phyloP scores from a whole-genome alignment of 352 stramenopile species.

The Pythium phragmitis region DNA sequence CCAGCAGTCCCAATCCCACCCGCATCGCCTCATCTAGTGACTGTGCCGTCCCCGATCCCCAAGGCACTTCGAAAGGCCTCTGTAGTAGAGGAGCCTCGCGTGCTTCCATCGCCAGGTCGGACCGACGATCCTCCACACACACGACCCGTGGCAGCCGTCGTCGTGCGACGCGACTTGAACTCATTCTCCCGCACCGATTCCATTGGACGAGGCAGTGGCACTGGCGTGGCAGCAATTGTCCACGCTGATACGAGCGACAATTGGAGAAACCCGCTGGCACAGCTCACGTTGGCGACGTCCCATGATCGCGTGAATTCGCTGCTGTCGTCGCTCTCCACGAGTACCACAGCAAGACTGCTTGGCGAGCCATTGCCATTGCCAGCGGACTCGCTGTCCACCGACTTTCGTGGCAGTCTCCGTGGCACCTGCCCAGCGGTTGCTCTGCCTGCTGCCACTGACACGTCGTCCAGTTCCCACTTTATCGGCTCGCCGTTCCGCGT shows the following conservation, averaged over 20 bases:
- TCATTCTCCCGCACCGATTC: conserved; percentile 15
- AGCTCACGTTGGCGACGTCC: conserved; percentile 32
- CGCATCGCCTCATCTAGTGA: background rate
- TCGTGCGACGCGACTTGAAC: conserved; percentile 10
- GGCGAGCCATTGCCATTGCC: background rate
- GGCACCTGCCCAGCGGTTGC: background rate
- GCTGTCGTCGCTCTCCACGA: conserved; percentile 27
- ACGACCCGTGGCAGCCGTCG: background rate
- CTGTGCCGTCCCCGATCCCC: conserved; percentile 13
- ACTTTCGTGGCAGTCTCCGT: background rate
- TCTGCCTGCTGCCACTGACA: background rate
- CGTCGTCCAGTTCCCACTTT: conserved; percentile 31
- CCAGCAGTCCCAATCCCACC: background rate
- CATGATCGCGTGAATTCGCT: conserved; percentile 37
- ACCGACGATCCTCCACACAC: background rate
- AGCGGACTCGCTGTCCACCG: background rate
- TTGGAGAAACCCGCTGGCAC: conserved; percentile 40
- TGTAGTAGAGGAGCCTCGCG: background rate
- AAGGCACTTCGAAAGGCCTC: background rate
- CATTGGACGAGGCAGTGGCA: background rate
- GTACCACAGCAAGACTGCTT: background rate
- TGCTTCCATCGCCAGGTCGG: background rate
- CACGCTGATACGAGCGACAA: background rate
- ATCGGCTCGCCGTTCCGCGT: conserved; percentile 50
- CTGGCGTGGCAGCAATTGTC: background rate